These are phyloP conservation scores for Solanum sparsipilum DNA, from an alignment of 257 asterid genomes.

Conservation along the genomic window DNA sequence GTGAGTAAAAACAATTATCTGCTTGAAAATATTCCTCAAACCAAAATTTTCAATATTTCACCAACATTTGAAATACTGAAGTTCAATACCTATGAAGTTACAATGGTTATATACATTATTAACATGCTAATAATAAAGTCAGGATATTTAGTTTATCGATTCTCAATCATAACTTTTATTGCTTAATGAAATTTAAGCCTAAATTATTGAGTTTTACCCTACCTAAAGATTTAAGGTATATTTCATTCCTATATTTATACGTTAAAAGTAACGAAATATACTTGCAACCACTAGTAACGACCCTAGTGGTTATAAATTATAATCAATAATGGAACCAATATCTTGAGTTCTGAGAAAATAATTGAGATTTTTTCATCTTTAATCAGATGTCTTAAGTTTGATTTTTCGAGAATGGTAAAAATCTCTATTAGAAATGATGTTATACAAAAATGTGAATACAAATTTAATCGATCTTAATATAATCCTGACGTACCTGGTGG, in stretches of 20 bases:
- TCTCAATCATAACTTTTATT: neutral
- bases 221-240: neutral
- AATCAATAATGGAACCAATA: neutral
- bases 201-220: neutral
- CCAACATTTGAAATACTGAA: neutral
- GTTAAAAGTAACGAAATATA: neutral
- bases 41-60: neutral
- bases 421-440: no score
- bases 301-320: neutral
- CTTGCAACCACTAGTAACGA: no score
- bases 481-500: fast-evolving
- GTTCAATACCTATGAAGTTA: neutral
- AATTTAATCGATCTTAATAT: neutral
- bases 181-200: fast-evolving
- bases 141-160: neutral
- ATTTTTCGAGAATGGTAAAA: no score
- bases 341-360: neutral
- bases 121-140: neutral
- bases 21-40: neutral
- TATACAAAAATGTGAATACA: fast-evolving
- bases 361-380: no score
- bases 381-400: no score
- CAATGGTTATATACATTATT: neutral
- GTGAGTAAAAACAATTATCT: neutral
- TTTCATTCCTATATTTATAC: neutral